These are phyloP conservation scores for Myriosclerotinia scirpicola DNA, from an alignment of 2,329 filamentous ascomycete species.

Conservation along the genomic window DNA sequence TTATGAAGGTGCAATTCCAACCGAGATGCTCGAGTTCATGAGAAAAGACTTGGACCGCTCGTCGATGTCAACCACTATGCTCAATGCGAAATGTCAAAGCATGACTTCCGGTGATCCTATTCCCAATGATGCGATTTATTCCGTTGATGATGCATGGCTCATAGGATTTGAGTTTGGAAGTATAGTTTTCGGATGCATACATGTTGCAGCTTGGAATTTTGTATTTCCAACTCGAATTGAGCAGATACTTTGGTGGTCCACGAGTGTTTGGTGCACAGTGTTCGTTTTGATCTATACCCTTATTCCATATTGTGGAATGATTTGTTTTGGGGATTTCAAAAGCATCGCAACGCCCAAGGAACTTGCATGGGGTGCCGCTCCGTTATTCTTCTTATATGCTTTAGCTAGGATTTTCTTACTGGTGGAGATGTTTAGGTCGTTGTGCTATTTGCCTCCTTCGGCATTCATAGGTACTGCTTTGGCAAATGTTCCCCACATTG, in stretches of 20 bases:
- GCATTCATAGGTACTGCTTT: constrained; percentile 11
- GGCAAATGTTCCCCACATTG: constrained; percentile 6
- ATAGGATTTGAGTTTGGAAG: constrained; percentile 16
- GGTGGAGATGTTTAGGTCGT: constrained; percentile 17
- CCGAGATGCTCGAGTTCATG: neutral
- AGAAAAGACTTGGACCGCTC: constrained; percentile 8
- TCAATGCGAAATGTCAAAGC: neutral
- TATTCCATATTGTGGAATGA: constrained; percentile 9
- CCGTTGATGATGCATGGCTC: constrained; percentile 11
- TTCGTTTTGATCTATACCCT: constrained; percentile 14
- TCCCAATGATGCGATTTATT: constrained; percentile 14
- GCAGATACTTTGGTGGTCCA: constrained; percentile 23
- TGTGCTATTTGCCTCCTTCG: constrained; percentile 7
- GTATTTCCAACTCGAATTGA: constrained; percentile 27
- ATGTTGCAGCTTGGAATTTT: constrained; percentile 30
- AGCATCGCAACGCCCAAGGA: constrained; percentile 3
- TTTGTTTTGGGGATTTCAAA: neutral
- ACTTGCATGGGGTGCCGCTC: constrained; percentile 7
- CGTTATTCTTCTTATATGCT: constrained; percentile 16
- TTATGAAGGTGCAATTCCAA: constrained; percentile 3
- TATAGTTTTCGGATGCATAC: constrained; percentile 28
- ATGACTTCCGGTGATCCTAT: neutral
- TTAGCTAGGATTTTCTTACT: constrained; percentile 21
- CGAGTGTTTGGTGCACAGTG: constrained; percentile 20
- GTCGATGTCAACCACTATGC: neutral